Evolutionary conservation across 106 monocot species (phyloP).

Genomic region (Posidonia australis): DNA sequence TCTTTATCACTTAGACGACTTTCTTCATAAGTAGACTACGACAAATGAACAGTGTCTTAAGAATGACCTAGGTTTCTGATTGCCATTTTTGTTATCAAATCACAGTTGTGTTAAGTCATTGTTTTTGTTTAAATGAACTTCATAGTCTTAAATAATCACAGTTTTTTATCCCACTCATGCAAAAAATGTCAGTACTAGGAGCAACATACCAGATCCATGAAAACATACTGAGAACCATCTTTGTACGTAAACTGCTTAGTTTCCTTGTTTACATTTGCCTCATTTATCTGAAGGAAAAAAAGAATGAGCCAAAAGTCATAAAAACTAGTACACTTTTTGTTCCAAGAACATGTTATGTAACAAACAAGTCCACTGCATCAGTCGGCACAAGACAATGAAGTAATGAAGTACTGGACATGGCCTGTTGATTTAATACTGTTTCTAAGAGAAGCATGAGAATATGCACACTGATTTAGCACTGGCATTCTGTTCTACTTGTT

Average conservation of each 20-base stretch:
- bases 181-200: neutral
- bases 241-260: constrained; percentile 89
- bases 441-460: too few relatives aligned
- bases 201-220: constrained; percentile 81
- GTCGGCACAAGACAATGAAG: too few relatives aligned
- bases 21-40: constrained; percentile 76
- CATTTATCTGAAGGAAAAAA: constrained; percentile 32
- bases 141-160: too few relatives aligned
- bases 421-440: too few relatives aligned
- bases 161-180: too few relatives aligned
- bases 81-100: neutral
- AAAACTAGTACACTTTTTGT: neutral
- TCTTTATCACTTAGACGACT: constrained; percentile 55
- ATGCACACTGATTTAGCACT: too few relatives aligned
- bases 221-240: constrained; percentile 76
- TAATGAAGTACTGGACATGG: too few relatives aligned
- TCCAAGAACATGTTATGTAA: too few relatives aligned
- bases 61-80: neutral
- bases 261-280: constrained; percentile 77
- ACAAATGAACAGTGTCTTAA: neutral
- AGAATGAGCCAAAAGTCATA: neutral
- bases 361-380: too few relatives aligned
- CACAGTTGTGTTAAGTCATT: too few relatives aligned
- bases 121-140: too few relatives aligned
- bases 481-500: too few relatives aligned